phyloP scores from a whole-genome alignment of 139 green algal genomes.

The Micromonas commoda region DNA sequence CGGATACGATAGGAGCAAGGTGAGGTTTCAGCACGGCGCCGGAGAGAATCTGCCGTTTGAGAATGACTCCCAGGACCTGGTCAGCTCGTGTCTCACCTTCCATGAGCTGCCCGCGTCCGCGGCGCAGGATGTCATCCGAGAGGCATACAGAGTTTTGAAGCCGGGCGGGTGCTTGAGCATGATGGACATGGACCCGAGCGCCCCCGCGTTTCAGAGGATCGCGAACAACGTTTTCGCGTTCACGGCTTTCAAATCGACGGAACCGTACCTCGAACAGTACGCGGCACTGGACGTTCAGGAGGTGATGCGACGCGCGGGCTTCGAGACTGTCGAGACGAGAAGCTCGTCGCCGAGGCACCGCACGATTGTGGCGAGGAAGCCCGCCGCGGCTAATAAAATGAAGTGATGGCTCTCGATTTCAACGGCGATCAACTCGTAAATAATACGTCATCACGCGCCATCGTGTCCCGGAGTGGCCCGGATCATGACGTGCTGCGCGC shows the following conservation, averaged over 20 bases:
- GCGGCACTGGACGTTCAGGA: neutral
- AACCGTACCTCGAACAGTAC: slow-evolving; percentile 11
- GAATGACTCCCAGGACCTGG: slow-evolving; percentile 30
- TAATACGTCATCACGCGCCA: too few species aligned
- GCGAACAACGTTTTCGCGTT: slow-evolving; percentile 38
- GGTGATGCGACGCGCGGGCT: neutral
- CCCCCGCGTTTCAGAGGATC: slow-evolving; percentile 34
- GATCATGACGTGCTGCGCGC: too few species aligned
- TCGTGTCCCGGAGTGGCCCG: too few species aligned
- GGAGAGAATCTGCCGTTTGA: slow-evolving; percentile 33
- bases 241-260: slow-evolving; percentile 26
- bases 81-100: slow-evolving; percentile 38
- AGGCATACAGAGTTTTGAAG: slow-evolving; percentile 34
- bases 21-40: slow-evolving; percentile 36
- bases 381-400: too few species aligned
- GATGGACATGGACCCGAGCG: slow-evolving; percentile 42
- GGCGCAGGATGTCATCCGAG: slow-evolving; percentile 31
- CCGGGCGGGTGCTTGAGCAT: slow-evolving; percentile 38
- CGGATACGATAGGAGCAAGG: neutral
- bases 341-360: neutral
- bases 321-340: neutral
- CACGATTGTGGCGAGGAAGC: neutral
- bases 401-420: too few species aligned
- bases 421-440: too few species aligned
- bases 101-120: slow-evolving; percentile 38